These are phyloP conservation scores for Madurella fahalii DNA, from an alignment of 2,329 filamentous ascomycete genomes.

Conservation along the genomic window DNA sequence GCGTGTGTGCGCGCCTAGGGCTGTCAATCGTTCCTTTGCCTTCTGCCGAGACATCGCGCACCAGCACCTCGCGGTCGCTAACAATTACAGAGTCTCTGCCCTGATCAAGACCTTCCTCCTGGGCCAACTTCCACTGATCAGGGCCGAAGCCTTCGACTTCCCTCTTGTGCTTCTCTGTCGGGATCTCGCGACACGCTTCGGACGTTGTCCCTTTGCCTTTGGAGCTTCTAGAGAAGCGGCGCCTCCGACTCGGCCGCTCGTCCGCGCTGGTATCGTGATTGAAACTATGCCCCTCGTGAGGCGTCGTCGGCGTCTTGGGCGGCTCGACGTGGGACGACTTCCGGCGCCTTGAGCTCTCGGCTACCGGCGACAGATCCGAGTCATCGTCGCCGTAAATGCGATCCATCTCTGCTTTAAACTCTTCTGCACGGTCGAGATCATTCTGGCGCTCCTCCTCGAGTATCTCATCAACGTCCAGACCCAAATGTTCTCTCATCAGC, in stretches of 20 bases:
- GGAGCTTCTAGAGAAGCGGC: slow-evolving; percentile 7
- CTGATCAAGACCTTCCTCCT: slow-evolving; percentile 55
- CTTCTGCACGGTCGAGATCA: slow-evolving; percentile 54
- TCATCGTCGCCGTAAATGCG: slow-evolving; percentile 56
- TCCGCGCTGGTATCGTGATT: slow-evolving; percentile 68
- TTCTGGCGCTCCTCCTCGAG: slow-evolving; percentile 71
- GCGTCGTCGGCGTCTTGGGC: slow-evolving; percentile 9
- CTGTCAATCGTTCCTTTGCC: slow-evolving; percentile 56
- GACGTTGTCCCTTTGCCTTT: slow-evolving; percentile 22
- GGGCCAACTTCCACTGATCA: slow-evolving; percentile 69
- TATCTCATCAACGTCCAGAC: slow-evolving; percentile 90
- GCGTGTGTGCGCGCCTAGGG: slow-evolving; percentile 39
- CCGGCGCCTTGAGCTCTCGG: slow-evolving; percentile 17
- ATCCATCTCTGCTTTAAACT: slow-evolving; percentile 58
- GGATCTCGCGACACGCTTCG: slow-evolving; percentile 54
- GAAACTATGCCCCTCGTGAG: slow-evolving; percentile 48
- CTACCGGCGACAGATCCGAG: slow-evolving; percentile 25
- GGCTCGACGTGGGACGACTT: slow-evolving; percentile 10
- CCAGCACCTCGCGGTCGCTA: slow-evolving; percentile 66
- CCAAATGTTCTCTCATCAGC: slow-evolving; percentile 93
- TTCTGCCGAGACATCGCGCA: slow-evolving; percentile 60
- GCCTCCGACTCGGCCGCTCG: slow-evolving; percentile 47
- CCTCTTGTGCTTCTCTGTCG: slow-evolving; percentile 59
- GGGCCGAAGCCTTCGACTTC: slow-evolving; percentile 75
- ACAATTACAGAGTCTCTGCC: slow-evolving; percentile 70